Percentiles rank a stretch among this genome's conserved stretches.
Conservation (phyloP, 2,329 filamentous ascomycete species). For the Didymella arachidicola region DNA sequence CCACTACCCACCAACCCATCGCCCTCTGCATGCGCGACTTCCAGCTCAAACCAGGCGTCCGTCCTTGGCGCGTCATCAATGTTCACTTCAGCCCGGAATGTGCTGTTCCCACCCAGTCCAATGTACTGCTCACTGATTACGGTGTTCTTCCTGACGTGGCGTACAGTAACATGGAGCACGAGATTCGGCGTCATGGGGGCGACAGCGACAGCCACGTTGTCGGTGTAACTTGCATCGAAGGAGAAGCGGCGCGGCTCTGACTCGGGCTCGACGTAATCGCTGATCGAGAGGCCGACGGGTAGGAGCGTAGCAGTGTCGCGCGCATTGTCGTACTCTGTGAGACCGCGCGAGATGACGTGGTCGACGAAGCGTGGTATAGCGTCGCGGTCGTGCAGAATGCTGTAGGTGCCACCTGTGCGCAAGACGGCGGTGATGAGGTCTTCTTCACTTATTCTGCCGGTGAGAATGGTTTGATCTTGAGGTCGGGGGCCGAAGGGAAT, state of each 20-base stretch:
- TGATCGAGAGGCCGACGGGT: constrained; percentile 28
- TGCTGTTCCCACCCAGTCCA: constrained; percentile 26
- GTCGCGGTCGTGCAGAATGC: constrained; percentile 24
- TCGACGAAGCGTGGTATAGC: constrained; percentile 27
- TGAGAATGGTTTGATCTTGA: background rate
- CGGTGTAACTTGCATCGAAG: constrained; percentile 28
- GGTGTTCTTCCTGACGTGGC: constrained; percentile 30
- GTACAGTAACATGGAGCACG: constrained; percentile 23
- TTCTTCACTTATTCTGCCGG: constrained; percentile 17
- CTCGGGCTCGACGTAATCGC: constrained; percentile 27
- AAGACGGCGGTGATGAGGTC: constrained; percentile 35
- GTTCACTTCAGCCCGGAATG: constrained; percentile 27
- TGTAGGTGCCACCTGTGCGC: constrained; percentile 34
- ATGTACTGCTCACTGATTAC: constrained; percentile 28
- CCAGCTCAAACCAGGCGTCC: constrained; percentile 37
- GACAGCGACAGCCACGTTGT: constrained; percentile 28
- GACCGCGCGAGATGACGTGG: constrained; percentile 31
- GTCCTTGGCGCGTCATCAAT: constrained; percentile 31
- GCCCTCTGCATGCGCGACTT: constrained; percentile 28
- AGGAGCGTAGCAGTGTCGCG: constrained; percentile 33
- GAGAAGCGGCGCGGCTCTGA: constrained; percentile 31
- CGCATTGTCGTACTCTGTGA: constrained; percentile 36
- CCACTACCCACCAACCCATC: constrained; percentile 26
- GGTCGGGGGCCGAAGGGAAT: constrained; percentile 2
- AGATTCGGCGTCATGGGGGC: constrained; percentile 26